A percentile compares a stretch with the other conserved stretches of the same genome.
Evolutionary conservation across 1,284 basidiomycete species (phyloP).

Genomic region (Meripilus lineatus): DNA sequence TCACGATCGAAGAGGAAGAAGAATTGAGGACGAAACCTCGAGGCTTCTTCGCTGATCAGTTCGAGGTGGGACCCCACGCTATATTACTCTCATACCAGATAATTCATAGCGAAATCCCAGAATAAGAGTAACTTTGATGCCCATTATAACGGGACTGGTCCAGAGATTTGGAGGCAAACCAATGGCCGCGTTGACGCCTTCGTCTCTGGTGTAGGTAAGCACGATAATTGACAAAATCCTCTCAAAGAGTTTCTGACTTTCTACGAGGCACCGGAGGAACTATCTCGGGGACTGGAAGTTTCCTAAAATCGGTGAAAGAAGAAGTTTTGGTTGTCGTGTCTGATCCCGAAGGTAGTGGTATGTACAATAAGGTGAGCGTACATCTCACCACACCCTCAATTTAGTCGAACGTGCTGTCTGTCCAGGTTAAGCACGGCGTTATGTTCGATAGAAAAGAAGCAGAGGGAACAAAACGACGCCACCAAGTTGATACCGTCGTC

Average conservation of each 20-base stretch:
- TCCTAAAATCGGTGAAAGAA: slow-evolving; percentile 67
- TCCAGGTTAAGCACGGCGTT: slow-evolving; percentile 83
- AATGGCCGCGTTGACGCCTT: slow-evolving; percentile 83
- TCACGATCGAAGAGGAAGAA: slow-evolving; percentile 35
- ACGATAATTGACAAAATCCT: neutral
- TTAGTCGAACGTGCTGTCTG: neutral
- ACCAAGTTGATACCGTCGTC: slow-evolving; percentile 92
- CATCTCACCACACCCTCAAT: neutral
- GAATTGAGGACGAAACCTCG: slow-evolving; percentile 46
- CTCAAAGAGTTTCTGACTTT: neutral
- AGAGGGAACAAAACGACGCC: slow-evolving; percentile 91
- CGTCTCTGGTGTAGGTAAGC: slow-evolving; percentile 85
- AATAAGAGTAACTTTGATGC: slow-evolving; percentile 89
- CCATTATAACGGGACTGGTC: slow-evolving; percentile 88
- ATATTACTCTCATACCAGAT: neutral
- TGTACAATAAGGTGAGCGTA: slow-evolving; percentile 83
- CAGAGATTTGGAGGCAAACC: slow-evolving; percentile 94
- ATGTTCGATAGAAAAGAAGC: slow-evolving; percentile 91
- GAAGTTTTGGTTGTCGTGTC: slow-evolving; percentile 73
- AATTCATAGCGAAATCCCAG: slow-evolving; percentile 31
- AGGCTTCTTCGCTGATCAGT: slow-evolving; percentile 93
- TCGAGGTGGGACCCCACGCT: slow-evolving; percentile 52
- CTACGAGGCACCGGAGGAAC: slow-evolving; percentile 87
- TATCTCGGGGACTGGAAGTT: slow-evolving; percentile 81
- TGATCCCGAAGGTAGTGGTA: slow-evolving; percentile 92